Conservation (phyloP, 1,284 basidiomycete genomes). For the Cystobasidium sp. region DNA sequence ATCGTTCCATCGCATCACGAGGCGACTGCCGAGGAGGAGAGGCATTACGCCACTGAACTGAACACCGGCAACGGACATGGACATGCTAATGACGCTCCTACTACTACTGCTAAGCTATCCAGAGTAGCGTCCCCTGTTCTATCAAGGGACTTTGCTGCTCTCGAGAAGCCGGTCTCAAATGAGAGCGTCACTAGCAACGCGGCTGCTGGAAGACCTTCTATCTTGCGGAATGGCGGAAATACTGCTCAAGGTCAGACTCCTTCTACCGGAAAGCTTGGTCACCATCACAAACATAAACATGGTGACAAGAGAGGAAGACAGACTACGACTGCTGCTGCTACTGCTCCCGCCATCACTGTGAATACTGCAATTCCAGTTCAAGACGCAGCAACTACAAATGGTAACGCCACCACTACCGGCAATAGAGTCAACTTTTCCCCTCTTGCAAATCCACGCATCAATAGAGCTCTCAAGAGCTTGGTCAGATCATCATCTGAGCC, state of each 20-base stretch:
- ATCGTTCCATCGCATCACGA: too few species aligned
- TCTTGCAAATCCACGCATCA: constrained; percentile 15
- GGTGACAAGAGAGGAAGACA: not conserved
- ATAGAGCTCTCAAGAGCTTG: constrained; percentile 22
- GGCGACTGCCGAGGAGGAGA: too few species aligned
- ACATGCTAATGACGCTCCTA: not conserved
- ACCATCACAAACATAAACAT: not conserved
- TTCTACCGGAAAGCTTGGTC: not conserved
- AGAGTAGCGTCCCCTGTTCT: constrained; percentile 17
- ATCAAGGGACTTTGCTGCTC: constrained; percentile 4
- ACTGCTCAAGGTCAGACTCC: not conserved
- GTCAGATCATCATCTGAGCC: constrained; percentile 29
- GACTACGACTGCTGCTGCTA: not conserved
- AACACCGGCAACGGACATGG: not conserved
- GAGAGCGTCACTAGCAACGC: not conserved
- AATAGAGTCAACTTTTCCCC: constrained; percentile 12
- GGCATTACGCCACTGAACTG: too few species aligned
- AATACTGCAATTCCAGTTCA: not conserved
- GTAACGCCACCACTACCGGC: not conserved
- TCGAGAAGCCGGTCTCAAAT: too few species aligned
- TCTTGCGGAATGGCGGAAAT: not conserved
- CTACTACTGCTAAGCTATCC: not conserved
- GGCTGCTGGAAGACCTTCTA: constrained; percentile 6
- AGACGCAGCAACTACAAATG: not conserved
- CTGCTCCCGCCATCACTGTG: not conserved